These are phyloP conservation scores for Dovyalis caffra DNA, from an alignment of 345 rosid species.

Conservation along the genomic window DNA sequence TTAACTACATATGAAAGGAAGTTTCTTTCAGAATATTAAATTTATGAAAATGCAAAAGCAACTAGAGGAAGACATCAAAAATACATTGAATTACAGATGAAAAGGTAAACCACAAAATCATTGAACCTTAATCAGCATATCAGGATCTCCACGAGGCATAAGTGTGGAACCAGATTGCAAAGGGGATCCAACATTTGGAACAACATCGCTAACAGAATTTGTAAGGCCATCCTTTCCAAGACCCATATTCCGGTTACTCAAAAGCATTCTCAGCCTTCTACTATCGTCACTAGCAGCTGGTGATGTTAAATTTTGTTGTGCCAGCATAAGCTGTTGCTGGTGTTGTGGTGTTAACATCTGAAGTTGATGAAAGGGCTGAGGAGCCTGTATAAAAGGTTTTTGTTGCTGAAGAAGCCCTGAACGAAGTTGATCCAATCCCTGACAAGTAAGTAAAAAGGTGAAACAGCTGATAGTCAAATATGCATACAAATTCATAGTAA, in stretches of 20 bases:
- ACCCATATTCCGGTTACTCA: conserved; percentile 56
- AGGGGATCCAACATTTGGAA: conserved; percentile 68
- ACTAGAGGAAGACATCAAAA: background rate
- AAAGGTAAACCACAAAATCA: conserved; percentile 5
- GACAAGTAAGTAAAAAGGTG: conserved; percentile 19
- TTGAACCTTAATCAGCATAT: conserved; percentile 61
- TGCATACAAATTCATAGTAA: background rate
- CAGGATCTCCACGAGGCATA: conserved; percentile 63
- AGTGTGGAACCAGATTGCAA: conserved; percentile 58
- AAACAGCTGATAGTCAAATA: conserved; percentile 6
- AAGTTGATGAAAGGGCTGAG: conserved; percentile 83
- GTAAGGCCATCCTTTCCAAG: conserved; percentile 75
- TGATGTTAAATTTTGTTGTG: conserved; percentile 81
- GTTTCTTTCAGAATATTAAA: background rate
- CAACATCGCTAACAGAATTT: conserved; percentile 66
- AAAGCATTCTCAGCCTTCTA: conserved; percentile 74
- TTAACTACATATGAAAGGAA: conserved; percentile 41
- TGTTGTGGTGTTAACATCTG: conserved; percentile 93
- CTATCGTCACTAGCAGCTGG: conserved; percentile 72
- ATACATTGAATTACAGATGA: background rate
- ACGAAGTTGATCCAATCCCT: conserved; percentile 77
- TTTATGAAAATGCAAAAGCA: background rate
- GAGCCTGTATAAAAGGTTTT: conserved; percentile 85
- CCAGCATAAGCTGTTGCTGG: conserved; percentile 91
- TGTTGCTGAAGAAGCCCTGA: conserved; percentile 78